Base-by-base conservation (phyloP, 805 yeast species). In the Babjeviella inositovora region DNA sequence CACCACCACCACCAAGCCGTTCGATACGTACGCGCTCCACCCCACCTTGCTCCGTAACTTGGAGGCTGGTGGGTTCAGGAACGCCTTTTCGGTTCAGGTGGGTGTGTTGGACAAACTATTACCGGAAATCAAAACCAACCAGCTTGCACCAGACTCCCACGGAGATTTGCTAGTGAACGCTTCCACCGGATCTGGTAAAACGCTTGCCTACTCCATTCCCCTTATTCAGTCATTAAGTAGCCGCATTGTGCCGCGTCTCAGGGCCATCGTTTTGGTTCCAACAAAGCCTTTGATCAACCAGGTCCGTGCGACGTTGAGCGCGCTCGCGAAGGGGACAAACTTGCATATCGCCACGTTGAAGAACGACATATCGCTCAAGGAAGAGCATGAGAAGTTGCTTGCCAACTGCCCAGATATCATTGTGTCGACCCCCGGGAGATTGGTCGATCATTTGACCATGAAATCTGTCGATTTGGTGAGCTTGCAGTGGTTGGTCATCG, bases 181-280 rank as follows among this genome's bases (percentile, higher is more conserved):
- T 2, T 68, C 92, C 7, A 87, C 98, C 0, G 98, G 98, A 20
- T 77, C 93, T 0, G 98, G 98, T 38, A 87, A 87, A 42, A 87
- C 98, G 0, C 53, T 90, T 25, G 92, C 95, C 2, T 87, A 87
- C 39, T 59, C 70, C 23, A 59, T 87, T 2, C 97, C 98, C 2
- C 62, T 90, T 6, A 57, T 90, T 3, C 84, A 85, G 30, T 50
- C 69, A 3, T 53, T 87, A 24, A 50, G 57, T 9, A 45, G 50
- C 6, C 60, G 94, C 27, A 52, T 62, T 2, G 82, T 82, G 2
- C 85, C 92, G 2, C 54, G 70, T 24, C 45, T 80, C 4, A 50
- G 94, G 24, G 85, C 90, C 18, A 53, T 90, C 4, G 56, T 90
- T 2, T 43, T 90, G 12, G 81, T 87, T 1, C 99, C 99, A 7